phyloP scores from a whole-genome alignment of 192 early-diverging fungal species.

The Mortierella alpina region DNA sequence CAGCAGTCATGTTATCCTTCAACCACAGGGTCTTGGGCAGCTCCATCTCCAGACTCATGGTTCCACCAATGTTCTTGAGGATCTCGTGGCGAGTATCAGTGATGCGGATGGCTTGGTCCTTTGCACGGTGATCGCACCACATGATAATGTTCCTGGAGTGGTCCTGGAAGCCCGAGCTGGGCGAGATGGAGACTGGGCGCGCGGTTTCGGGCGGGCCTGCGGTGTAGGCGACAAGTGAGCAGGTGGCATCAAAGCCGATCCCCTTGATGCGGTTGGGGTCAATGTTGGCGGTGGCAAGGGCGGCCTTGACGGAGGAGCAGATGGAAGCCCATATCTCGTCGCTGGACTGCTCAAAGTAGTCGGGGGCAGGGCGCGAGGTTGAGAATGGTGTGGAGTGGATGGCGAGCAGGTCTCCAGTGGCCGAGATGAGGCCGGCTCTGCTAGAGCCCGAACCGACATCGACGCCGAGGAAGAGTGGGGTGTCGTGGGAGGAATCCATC shows the following conservation, averaged over 20 bases:
- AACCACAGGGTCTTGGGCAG: slow-evolving; percentile 83
- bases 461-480: slow-evolving; percentile 46
- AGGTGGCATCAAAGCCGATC: slow-evolving; percentile 85
- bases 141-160: slow-evolving; percentile 70
- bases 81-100: slow-evolving; percentile 66
- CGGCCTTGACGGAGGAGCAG: slow-evolving; percentile 56
- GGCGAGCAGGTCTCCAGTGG: slow-evolving; percentile 61
- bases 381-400: slow-evolving; percentile 57
- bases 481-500: slow-evolving; percentile 6
- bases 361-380: slow-evolving; percentile 57
- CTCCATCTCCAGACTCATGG: slow-evolving; percentile 80
- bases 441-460: slow-evolving; percentile 59
- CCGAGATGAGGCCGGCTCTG: slow-evolving; percentile 64
- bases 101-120: slow-evolving; percentile 69
- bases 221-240: slow-evolving; percentile 72
- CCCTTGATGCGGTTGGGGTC: slow-evolving; percentile 57
- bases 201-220: slow-evolving; percentile 40
- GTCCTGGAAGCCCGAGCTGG: slow-evolving; percentile 54
- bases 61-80: slow-evolving; percentile 72
- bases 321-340: slow-evolving; percentile 75
- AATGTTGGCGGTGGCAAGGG: slow-evolving; percentile 44
- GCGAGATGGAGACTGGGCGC: slow-evolving; percentile 62
- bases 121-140: slow-evolving; percentile 82
- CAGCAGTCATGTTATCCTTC: slow-evolving; percentile 62
- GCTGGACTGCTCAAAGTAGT: slow-evolving; percentile 75